A percentile compares a stretch with the other conserved stretches of the same genome.
Conservation (phyloP, 768 basidiomycete species). For the Collybiopsis confluens region DNA sequence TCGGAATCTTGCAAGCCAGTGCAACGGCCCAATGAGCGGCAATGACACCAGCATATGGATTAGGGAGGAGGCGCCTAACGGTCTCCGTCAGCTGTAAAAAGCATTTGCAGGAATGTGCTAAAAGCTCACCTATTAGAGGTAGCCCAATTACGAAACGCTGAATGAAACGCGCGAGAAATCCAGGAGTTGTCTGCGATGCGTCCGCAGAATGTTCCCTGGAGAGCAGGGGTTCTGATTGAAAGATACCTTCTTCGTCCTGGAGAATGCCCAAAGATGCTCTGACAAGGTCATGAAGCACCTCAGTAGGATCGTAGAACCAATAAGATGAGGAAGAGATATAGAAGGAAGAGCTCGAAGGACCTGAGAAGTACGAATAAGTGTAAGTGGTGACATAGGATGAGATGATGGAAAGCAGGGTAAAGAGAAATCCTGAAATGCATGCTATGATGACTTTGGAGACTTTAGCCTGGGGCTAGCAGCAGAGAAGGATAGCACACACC, state of each 20-base stretch:
- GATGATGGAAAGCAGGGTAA: conserved; percentile 60
- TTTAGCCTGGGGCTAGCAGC: not conserved
- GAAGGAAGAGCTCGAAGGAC: conserved; percentile 35
- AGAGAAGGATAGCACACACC: conserved; percentile 32
- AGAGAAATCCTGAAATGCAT: conserved; percentile 53
- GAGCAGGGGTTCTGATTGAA: conserved; percentile 19
- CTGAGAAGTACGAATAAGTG: conserved; percentile 60
- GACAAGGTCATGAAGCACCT: conserved; percentile 54
- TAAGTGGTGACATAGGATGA: conserved; percentile 69
- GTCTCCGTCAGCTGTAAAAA: no score
- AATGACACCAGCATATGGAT: conserved; percentile 67
- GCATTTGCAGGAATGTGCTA: no score
- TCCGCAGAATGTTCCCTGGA: not conserved
- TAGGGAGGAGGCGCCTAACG: conserved; percentile 65
- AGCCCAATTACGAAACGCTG: conserved; percentile 75
- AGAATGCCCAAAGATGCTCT: conserved; percentile 60
- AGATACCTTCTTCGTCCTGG: conserved; percentile 48
- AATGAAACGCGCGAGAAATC: conserved; percentile 52
- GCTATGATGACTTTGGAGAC: conserved; percentile 57
- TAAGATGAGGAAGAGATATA: conserved; percentile 37
- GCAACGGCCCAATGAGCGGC: conserved; percentile 62
- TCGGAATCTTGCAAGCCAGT: conserved; percentile 65
- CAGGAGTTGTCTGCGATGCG: conserved; percentile 18
- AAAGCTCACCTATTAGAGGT: conserved; percentile 45
- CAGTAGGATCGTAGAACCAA: conserved; percentile 1